phyloP scores from a whole-genome alignment of 148 eudicot genomes.

The Talinum fruticosum region DNA sequence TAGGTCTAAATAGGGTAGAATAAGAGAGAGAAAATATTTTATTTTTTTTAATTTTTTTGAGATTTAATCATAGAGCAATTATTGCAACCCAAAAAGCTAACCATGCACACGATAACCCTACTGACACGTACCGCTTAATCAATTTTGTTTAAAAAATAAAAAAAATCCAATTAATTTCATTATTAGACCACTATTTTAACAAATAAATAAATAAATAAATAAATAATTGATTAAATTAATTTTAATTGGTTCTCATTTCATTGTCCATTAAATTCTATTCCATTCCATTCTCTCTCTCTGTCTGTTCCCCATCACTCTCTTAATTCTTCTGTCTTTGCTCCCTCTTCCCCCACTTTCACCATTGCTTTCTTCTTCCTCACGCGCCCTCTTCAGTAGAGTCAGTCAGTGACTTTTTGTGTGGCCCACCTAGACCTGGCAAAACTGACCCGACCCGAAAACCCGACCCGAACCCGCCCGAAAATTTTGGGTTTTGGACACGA shows the following conservation, averaged over 20 bases:
- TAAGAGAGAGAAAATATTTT: neutral
- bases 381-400: too few relatives aligned
- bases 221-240: neutral
- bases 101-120: constrained; percentile 19
- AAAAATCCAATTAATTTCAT: neutral
- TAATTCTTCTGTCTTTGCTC: neutral
- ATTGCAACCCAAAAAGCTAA: constrained; percentile 22
- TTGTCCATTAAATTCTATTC: constrained; percentile 7
- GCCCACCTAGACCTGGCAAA: too few relatives aligned
- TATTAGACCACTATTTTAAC: neutral
- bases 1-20: neutral
- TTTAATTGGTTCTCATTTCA: neutral
- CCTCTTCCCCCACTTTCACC: neutral
- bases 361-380: too few relatives aligned
- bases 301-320: neutral
- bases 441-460: too few relatives aligned
- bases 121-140: constrained; percentile 9
- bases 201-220: too few relatives aligned
- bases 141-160: neutral
- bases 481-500: too few relatives aligned
- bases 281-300: neutral
- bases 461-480: too few relatives aligned
- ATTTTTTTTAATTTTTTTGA: too few relatives aligned
- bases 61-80: constrained; percentile 19
- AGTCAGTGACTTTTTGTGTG: too few relatives aligned